These are phyloP conservation scores for Carex scoparia DNA, from an alignment of 176 grass and related monocot species.

Conservation along the genomic window DNA sequence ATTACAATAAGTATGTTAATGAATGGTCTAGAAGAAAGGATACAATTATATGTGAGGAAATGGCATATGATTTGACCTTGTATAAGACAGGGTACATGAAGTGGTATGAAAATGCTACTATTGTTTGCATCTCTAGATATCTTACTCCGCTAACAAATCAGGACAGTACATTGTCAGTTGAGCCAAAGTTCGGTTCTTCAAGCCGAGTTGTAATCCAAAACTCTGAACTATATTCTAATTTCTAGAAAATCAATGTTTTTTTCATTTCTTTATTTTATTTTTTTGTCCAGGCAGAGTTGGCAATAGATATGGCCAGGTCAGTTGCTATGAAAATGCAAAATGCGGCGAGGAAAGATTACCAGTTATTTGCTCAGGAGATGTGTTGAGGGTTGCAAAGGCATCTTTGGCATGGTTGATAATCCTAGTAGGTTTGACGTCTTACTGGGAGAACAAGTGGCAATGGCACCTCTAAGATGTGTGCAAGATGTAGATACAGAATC, in stretches of 20 bases:
- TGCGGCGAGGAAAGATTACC: background rate
- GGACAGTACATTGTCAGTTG: background rate
- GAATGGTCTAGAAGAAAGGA: background rate
- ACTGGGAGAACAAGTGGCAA: background rate
- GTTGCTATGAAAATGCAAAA: slow-evolving; percentile 1
- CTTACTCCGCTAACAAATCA: background rate
- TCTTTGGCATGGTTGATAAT: background rate
- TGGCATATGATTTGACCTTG: slow-evolving; percentile 2
- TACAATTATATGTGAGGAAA: background rate
- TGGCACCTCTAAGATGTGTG: background rate
- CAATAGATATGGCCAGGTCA: background rate
- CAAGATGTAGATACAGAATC: background rate
- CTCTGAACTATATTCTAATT: no score
- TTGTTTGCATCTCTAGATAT: slow-evolving; percentile 1
- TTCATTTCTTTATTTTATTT: background rate
- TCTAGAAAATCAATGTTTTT: background rate
- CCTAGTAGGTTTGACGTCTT: slow-evolving; percentile 2
- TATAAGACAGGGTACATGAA: slow-evolving; percentile 8
- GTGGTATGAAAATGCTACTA: slow-evolving; percentile 10
- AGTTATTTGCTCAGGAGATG: slow-evolving; percentile 13
- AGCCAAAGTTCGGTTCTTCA: background rate
- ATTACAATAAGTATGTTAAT: background rate
- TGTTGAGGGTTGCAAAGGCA: slow-evolving; percentile 4
- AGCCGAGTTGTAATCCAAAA: background rate
- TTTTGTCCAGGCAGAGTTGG: background rate